Percentiles rank a stretch among this genome's conserved stretches.
Conservation (phyloP, 139 green algal genomes). For the Chlamydomonas asymmetrica region DNA sequence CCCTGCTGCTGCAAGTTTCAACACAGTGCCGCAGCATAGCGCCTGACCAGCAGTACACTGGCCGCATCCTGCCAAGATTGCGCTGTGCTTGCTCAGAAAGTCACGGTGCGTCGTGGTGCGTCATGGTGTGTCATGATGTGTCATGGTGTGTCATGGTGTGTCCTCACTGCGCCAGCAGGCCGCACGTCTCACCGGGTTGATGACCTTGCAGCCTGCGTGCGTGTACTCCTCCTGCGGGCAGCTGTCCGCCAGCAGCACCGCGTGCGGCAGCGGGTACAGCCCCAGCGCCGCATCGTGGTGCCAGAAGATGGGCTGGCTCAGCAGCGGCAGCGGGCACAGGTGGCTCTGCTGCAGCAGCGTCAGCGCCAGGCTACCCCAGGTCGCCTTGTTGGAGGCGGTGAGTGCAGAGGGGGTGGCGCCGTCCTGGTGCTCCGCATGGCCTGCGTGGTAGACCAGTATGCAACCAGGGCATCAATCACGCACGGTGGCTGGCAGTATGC, state of each 20-base stretch:
- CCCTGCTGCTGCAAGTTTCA: too few relatives aligned
- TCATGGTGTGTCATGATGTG: not conserved
- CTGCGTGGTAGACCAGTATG: not conserved
- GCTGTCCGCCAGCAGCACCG: conserved; percentile 78
- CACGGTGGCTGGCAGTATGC: not conserved
- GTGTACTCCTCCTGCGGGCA: conserved; percentile 44
- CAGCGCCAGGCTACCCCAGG: conserved; percentile 69
- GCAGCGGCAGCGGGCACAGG: conserved; percentile 87
- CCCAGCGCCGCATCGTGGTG: conserved; percentile 79
- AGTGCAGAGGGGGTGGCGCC: not conserved
- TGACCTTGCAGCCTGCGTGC: conserved; percentile 65
- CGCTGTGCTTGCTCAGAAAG: not conserved
- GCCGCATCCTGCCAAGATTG: too few relatives aligned
- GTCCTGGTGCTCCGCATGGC: not conserved
- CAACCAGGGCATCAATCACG: not conserved
- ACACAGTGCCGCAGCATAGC: too few relatives aligned
- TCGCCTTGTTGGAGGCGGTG: not conserved
- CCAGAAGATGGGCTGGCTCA: conserved; percentile 79
- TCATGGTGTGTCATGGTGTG: too few relatives aligned
- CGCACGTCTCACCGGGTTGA: conserved; percentile 67
- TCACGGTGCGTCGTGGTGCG: not conserved
- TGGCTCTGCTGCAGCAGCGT: conserved; percentile 92
- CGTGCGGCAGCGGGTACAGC: conserved; percentile 85
- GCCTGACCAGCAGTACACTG: too few relatives aligned
- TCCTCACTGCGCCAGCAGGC: conserved; percentile 3